Base-by-base conservation (phyloP, 1,284 basidiomycete genomes). In the Sphagnurus paluster region DNA sequence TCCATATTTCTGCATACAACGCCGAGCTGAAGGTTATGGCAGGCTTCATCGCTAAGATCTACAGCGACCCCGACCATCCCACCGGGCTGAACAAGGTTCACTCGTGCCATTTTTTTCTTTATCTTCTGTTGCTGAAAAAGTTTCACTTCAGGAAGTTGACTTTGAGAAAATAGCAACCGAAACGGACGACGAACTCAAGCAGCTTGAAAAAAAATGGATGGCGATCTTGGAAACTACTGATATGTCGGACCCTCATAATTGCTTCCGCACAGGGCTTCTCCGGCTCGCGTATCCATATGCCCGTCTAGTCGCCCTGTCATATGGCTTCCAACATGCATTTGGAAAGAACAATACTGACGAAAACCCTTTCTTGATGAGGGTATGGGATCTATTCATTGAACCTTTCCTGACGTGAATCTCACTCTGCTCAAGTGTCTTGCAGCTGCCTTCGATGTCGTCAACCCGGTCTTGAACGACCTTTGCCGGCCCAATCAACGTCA, bases 291-390 rank as follows among this genome's bases (percentile, higher is more conserved):
- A 78, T 58, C 80, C 80, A 42, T 90, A 90, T 53, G 74, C 80
- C 2, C 77, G 87, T 13, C 71, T 90, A 37, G 71, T 82, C 5
- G 82, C 79, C 2, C 67, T 90, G 29, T 86, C 87, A 0, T 84
- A 84, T 54, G 87, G 86, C 6, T 85, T 90, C 70, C 87, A 89
- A 60, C 80, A 89, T 56, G 77, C 82, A 1, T 84, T 80, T 62
- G 79, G 77, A 33, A 84, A 77, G 63, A 75, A 68, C 38, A 62
- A 75, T 33, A 65, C 72, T 6, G 74, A 76, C 33, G 82, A 84
- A 56, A 79, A 81, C 47, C 75, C 79, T 8, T 86, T 89, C 59
- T 70, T 90, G 52, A 71, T 70, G 61, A 71, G 87, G 57, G 87
- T 88, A 54, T 45, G 82, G 72, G 20, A 32, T 38, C n/a, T n/a